Evolutionary conservation across 2,329 filamentous ascomycete genomes (phyloP), one percentile per base, ranked within the genome.

Genomic region (Endothia cerciana): DNA sequence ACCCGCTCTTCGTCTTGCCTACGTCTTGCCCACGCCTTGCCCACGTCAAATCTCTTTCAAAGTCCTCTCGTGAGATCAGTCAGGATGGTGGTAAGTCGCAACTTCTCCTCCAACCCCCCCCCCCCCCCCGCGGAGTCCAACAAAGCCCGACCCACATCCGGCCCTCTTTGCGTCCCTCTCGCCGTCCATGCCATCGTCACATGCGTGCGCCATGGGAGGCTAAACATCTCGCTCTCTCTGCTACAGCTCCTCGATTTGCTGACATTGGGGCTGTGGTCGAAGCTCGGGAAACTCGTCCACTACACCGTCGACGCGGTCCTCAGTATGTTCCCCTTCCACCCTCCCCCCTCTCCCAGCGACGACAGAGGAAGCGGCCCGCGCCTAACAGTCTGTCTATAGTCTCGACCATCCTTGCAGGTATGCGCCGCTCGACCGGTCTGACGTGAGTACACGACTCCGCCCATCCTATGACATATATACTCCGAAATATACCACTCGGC

Each of bases 271-370:
- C 81, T 89, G 73, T 87, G 82, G 84, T 84, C 82, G 81, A 89
- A 97, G 94, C 85, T 98, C 81, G 94, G 94, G 83, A 90, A 91
- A 80, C 82, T 98, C 75, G 91, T 92, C 77, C 94, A 98, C 83
- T 97, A 96, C 83, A 92, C 93, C 75, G 94, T 98, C 79, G 94
- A 98, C 81, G 94, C 94, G 70, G 93, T 98, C 72, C 88, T 98
- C 73, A 83, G 92, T 95, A 87, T 73, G 91, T 84, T 53, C 30
- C 53, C 49, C 57, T 28, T 2, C 41, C 15, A 15, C 25, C 22
- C 30, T 51, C 41, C 40, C 28, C 30, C 19, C 19, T n/a, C 33
- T 47, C 15, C 30, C 5, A 11, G 41, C 43, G 7, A 49, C 40
- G 4, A 22, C 22, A 25, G 41, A 22, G 15, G 19, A 55, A 22